A percentile compares a stretch with the other conserved stretches of the same genome.
phyloP scores from a whole-genome alignment of 2,329 filamentous ascomycete genomes.

The Incumbomyces delicatus region DNA sequence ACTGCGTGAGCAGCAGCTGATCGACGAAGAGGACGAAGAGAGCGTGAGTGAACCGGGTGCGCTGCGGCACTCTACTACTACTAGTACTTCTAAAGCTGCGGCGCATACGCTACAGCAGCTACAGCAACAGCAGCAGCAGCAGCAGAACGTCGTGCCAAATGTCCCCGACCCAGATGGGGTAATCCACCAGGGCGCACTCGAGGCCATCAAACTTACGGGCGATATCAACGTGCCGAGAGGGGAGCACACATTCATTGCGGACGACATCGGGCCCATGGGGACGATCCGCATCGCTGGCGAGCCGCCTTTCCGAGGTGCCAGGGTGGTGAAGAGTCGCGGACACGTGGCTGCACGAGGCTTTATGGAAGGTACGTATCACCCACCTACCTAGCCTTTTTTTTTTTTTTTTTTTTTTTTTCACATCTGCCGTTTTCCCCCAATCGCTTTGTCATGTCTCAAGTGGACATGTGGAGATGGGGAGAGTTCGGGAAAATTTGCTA shows the following conservation, averaged over 20 bases:
- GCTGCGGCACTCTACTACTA: not conserved
- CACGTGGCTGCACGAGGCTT: conserved; percentile 72
- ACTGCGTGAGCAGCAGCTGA: conserved; percentile 12
- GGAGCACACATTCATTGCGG: conserved; percentile 68
- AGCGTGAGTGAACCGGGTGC: conserved; percentile 9
- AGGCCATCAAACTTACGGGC: conserved; percentile 84
- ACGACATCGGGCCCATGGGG: conserved; percentile 62
- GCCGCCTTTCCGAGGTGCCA: conserved; percentile 59
- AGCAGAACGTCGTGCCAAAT: not conserved
- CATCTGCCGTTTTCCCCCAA: no score
- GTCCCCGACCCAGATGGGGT: conserved; percentile 20
- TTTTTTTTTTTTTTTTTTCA: conserved; percentile 1
- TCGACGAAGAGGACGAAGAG: conserved; percentile 34
- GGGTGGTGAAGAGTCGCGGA: conserved; percentile 63
- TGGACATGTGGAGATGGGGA: no score
- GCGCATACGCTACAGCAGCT: no score
- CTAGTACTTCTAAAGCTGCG: not conserved
- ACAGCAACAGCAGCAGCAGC: not conserved
- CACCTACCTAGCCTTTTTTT: not conserved
- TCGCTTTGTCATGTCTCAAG: no score
- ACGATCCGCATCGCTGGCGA: conserved; percentile 56
- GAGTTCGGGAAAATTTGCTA: no score
- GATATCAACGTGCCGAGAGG: conserved; percentile 84
- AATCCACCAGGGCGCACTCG: conserved; percentile 57
- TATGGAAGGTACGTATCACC: conserved; percentile 49